These are phyloP conservation scores for Fusarium sublunatum DNA, from an alignment of 2,329 filamentous ascomycete species.

Conservation along the genomic window DNA sequence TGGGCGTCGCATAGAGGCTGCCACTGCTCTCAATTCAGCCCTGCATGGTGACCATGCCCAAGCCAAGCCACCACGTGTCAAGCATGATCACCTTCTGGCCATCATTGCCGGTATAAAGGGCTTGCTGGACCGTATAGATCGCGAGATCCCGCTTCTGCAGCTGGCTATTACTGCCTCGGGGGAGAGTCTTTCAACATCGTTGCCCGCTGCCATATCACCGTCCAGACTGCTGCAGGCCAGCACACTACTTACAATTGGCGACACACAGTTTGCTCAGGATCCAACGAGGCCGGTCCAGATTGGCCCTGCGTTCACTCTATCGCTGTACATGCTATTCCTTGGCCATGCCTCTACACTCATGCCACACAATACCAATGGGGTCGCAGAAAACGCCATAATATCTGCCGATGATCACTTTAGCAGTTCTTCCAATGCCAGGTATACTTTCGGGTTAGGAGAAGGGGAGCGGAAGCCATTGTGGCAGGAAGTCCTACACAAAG, in stretches of 20 bases:
- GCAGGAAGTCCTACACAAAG: slow-evolving; percentile 98
- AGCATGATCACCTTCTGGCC: slow-evolving; percentile 71
- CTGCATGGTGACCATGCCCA: slow-evolving; percentile 51
- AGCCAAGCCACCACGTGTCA: slow-evolving; percentile 53
- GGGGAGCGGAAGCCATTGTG: slow-evolving; percentile 76
- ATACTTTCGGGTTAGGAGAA: slow-evolving; percentile 47
- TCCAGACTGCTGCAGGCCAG: slow-evolving; percentile 93
- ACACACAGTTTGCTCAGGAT: slow-evolving; percentile 80
- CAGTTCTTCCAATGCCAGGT: neutral
- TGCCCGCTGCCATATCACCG: slow-evolving; percentile 87
- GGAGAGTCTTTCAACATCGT: slow-evolving; percentile 81
- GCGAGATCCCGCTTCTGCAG: slow-evolving; percentile 90
- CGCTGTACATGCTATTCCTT: slow-evolving; percentile 94
- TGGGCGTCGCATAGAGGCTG: slow-evolving; percentile 77
- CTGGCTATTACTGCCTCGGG: slow-evolving; percentile 95
- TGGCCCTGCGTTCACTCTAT: slow-evolving; percentile 86
- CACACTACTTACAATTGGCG: slow-evolving; percentile 86
- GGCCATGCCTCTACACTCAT: slow-evolving; percentile 70
- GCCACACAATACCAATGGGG: slow-evolving; percentile 15
- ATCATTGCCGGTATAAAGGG: slow-evolving; percentile 81
- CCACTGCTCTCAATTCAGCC: slow-evolving; percentile 72
- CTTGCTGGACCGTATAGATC: slow-evolving; percentile 83
- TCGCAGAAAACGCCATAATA: neutral
- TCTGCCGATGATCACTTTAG: neutral
- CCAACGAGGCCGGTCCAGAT: slow-evolving; percentile 78